phyloP scores from a whole-genome alignment of 176 grass and related monocot species.

The Paspalum vaginatum region DNA sequence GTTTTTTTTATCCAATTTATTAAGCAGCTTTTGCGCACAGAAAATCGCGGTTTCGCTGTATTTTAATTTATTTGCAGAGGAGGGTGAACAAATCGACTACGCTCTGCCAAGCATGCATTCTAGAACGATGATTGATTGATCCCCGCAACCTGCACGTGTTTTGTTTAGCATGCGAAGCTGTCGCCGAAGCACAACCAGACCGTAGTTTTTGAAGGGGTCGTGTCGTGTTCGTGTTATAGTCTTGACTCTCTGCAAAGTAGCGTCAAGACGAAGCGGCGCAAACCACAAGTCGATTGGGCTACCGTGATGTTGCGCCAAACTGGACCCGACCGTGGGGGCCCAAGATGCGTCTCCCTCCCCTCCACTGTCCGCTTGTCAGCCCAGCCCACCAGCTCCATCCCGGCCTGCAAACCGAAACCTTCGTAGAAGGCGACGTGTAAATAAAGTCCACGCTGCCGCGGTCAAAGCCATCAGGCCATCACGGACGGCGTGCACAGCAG shows the following conservation, averaged over 20 bases:
- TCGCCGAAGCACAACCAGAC: not conserved
- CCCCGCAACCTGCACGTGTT: not conserved
- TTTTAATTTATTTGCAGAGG: too few relatives aligned
- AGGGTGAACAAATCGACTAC: not conserved
- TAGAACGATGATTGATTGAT: not conserved
- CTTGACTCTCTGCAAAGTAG: too few relatives aligned
- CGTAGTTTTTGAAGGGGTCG: constrained; percentile 11
- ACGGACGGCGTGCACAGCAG: not conserved
- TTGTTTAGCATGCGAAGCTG: not conserved
- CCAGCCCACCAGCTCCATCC: not conserved
- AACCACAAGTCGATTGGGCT: not conserved
- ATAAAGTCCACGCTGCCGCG: too few relatives aligned
- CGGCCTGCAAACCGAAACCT: not conserved
- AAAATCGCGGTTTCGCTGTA: not conserved
- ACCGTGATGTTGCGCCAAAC: not conserved
- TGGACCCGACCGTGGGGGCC: too few relatives aligned
- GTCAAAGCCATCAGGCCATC: too few relatives aligned
- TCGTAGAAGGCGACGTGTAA: too few relatives aligned
- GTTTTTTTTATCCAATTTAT: not conserved
- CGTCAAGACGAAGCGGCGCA: too few relatives aligned
- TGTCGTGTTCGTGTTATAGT: too few relatives aligned
- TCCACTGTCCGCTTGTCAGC: not conserved
- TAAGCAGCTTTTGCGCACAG: not conserved
- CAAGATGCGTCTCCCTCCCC: not conserved
- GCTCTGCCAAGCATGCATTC: not conserved